Evolutionary conservation across 441 rosid genomes (phyloP).

Genomic region (Pelargonium cotyledonis): DNA sequence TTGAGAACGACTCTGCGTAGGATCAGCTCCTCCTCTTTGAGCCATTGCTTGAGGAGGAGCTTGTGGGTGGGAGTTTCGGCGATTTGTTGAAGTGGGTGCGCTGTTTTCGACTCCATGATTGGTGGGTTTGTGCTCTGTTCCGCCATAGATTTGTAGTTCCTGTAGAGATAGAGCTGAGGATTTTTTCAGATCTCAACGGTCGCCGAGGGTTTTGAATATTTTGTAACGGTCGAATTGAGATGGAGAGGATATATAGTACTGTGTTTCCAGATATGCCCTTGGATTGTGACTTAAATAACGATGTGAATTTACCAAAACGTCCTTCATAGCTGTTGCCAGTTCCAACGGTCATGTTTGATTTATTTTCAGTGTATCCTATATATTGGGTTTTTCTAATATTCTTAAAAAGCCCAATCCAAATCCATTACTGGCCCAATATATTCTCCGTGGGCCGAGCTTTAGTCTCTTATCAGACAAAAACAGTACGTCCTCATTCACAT

Average conservation of each 20-base stretch:
- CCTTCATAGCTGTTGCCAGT: not conserved
- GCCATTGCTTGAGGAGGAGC: constrained; percentile 90
- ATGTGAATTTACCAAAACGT: not conserved
- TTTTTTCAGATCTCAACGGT: not conserved
- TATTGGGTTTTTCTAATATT: too few relatives aligned
- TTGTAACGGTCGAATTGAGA: constrained; percentile 13
- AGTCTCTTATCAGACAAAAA: too few relatives aligned
- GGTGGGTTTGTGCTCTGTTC: constrained; percentile 33
- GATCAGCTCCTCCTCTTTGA: constrained; percentile 80
- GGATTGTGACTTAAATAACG: not conserved
- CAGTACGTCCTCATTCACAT: too few relatives aligned
- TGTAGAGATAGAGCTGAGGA: constrained; percentile 13
- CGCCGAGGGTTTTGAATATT: not conserved
- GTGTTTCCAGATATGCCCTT: not conserved
- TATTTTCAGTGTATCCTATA: too few relatives aligned
- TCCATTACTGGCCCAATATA: not conserved
- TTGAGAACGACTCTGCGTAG: constrained; percentile 59
- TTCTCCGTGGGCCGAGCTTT: not conserved
- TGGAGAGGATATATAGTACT: not conserved
- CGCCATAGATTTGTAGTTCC: constrained; percentile 20
- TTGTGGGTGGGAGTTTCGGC: constrained; percentile 87
- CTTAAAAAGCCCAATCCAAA: too few relatives aligned
- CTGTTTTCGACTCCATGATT: constrained; percentile 47
- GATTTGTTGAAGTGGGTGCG: constrained; percentile 82
- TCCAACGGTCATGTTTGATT: not conserved